Evolutionary conservation across 2,329 filamentous ascomycete species (phyloP), one percentile per base, ranked within the genome.

Genomic region (Bipolaris gigantea): DNA sequence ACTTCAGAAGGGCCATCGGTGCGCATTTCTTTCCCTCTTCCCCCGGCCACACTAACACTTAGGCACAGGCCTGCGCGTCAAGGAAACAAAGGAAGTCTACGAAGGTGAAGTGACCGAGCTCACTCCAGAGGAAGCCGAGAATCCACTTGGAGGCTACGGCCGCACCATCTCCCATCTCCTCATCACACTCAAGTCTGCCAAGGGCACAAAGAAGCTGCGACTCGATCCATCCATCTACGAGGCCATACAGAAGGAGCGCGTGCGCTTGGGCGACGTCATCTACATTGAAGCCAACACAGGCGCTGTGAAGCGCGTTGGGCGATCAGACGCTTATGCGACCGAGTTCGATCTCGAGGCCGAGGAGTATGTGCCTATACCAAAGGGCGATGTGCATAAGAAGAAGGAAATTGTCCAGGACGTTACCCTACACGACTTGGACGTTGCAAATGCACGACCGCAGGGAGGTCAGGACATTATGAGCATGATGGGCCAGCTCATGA

Each of bases 401-500:
- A 99, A 99, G 82, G 94, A 99, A 78, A 96, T 99, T 65, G 94
- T 99, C 33, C 94, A 99, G 75, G 94, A 99, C 70, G 94, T 99
- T 59, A 97, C 94, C 41, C 83, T 99, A 61, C 94, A 99, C 76
- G 94, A 99, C 72, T 81, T 99, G 52, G 94, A 99, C 71, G 89
- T 97, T 59, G 94, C 94, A 61, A 99, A 99, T 70, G 89, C 94
- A 13, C 83, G 93, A 68, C 94, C 94, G 4, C 92, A 97, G 79
- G 94, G 94, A 48, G 94, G 94, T 40, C 94, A 99, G 81, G 94
- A 99, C 75, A 96, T 99, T 63, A 97, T 99, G 92, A 97, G 92
- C 80, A 97, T 99, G 94, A 97, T 99, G 93, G 94, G 94, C 68
- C 94, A 99, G 77, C 80, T 99, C 71, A 97, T 97, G 92, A 97